These are phyloP conservation scores for Carpinus viminea DNA, from an alignment of 306 rosid species.

Conservation along the genomic window DNA sequence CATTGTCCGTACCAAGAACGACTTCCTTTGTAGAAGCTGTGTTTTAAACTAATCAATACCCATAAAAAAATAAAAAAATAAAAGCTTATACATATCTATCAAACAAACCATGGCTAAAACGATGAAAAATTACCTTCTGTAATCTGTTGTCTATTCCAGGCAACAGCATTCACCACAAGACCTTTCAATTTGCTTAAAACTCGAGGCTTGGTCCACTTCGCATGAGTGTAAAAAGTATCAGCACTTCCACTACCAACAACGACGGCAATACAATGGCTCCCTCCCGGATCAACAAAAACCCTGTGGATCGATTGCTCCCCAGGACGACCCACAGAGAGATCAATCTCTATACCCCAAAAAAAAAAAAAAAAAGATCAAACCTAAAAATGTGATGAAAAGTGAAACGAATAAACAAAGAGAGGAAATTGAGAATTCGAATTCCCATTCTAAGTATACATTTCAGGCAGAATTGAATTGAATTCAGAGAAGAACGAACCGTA, in stretches of 20 bases:
- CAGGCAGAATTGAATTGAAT: neutral
- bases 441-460: too few relatives aligned
- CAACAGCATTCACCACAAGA: slow-evolving; percentile 85
- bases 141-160: slow-evolving; percentile 89
- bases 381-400: too few relatives aligned
- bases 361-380: neutral
- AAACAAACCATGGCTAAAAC: slow-evolving; percentile 11
- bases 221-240: slow-evolving; percentile 89
- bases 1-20: slow-evolving; percentile 80
- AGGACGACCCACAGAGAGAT: slow-evolving; percentile 83
- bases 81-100: neutral
- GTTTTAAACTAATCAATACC: slow-evolving; percentile 5
- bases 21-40: slow-evolving; percentile 92
- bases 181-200: slow-evolving; percentile 78
- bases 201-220: slow-evolving; percentile 91
- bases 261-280: slow-evolving; percentile 89
- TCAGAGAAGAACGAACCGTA: slow-evolving; percentile 42
- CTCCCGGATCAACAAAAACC: slow-evolving; percentile 95
- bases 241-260: slow-evolving; percentile 78
- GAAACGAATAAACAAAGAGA: too few relatives aligned
- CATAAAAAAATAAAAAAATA: neutral
- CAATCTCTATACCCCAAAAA: slow-evolving; percentile 60
- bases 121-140: slow-evolving; percentile 69
- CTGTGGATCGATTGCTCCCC: slow-evolving; percentile 97
- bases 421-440: too few relatives aligned